Evolutionary conservation across 768 basidiomycete genomes (phyloP).

Genomic region (Termitomyces sp.): DNA sequence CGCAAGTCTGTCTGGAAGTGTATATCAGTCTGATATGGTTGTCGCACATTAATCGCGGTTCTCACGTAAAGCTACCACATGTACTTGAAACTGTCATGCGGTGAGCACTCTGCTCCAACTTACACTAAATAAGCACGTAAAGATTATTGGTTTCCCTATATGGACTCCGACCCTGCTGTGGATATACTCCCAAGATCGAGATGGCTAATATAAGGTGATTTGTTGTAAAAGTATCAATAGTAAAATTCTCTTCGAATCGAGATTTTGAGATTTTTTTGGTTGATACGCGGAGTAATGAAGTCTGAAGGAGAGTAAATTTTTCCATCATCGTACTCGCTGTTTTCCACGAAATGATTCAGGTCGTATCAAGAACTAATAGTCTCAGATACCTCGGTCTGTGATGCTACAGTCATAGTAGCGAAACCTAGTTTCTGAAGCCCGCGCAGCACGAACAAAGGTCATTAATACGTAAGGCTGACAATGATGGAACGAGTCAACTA

Average conservation of each 20-base stretch:
- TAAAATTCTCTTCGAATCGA: not conserved
- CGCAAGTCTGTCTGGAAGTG: not conserved
- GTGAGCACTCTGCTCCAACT: not conserved
- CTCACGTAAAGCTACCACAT: not conserved
- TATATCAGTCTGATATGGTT: not conserved
- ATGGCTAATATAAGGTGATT: not conserved
- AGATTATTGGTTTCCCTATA: not conserved
- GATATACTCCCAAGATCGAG: not conserved
- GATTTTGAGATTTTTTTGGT: not conserved
- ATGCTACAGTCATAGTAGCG: not conserved
- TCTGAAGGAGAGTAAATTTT: not conserved
- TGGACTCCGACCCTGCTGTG: not conserved
- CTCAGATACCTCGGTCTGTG: not conserved
- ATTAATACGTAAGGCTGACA: constrained; percentile 34
- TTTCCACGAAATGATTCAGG: not conserved
- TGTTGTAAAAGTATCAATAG: not conserved
- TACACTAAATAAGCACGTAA: not conserved
- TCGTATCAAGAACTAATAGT: not conserved
- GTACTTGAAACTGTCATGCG: not conserved
- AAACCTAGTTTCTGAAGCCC: not conserved
- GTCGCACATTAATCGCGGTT: not conserved
- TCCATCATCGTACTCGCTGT: not conserved
- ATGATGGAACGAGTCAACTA: not conserved
- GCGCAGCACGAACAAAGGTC: constrained; percentile 32
- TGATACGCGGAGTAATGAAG: not conserved